Percentiles rank a stretch among this genome's conserved stretches.
phyloP scores from a whole-genome alignment of 2,329 filamentous ascomycete genomes.

The Metarhizium anisopliae region DNA sequence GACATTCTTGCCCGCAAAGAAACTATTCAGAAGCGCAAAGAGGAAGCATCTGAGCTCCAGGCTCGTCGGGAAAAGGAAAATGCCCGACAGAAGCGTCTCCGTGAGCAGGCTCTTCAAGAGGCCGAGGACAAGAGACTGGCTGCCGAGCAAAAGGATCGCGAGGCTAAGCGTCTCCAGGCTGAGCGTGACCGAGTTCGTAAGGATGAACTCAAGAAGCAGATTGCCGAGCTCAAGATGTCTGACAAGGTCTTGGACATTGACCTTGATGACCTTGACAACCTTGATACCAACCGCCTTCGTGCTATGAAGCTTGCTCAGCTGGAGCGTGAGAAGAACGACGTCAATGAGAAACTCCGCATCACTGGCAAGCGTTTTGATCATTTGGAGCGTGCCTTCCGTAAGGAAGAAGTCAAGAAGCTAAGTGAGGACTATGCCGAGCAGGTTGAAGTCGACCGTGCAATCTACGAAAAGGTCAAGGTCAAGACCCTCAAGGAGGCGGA shows the following conservation, averaged over 20 bases:
- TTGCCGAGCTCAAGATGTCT: conserved; percentile 83
- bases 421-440: conserved; percentile 78
- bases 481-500: conserved; percentile 74
- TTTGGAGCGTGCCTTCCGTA: conserved; percentile 90
- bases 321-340: conserved; percentile 95
- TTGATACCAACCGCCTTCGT: conserved; percentile 84
- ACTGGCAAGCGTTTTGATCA: conserved; percentile 96
- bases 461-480: conserved; percentile 70
- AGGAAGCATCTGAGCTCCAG: conserved; percentile 80
- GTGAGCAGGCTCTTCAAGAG: conserved; percentile 80
- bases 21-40: conserved; percentile 93
- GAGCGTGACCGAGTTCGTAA: conserved; percentile 85
- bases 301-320: conserved; percentile 92
- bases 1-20: conserved; percentile 80
- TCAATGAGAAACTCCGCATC: conserved; percentile 81
- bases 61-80: conserved; percentile 89
- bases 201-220: conserved; percentile 87
- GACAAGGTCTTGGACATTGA: conserved; percentile 69
- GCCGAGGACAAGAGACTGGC: conserved; percentile 81
- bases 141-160: conserved; percentile 88
- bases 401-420: conserved; percentile 91
- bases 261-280: conserved; percentile 70
- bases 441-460: conserved; percentile 64
- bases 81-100: conserved; percentile 75
- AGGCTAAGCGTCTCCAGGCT: conserved; percentile 74